Evolutionary conservation across 805 yeast species (phyloP).

Genomic region (Suhomyces sp.): DNA sequence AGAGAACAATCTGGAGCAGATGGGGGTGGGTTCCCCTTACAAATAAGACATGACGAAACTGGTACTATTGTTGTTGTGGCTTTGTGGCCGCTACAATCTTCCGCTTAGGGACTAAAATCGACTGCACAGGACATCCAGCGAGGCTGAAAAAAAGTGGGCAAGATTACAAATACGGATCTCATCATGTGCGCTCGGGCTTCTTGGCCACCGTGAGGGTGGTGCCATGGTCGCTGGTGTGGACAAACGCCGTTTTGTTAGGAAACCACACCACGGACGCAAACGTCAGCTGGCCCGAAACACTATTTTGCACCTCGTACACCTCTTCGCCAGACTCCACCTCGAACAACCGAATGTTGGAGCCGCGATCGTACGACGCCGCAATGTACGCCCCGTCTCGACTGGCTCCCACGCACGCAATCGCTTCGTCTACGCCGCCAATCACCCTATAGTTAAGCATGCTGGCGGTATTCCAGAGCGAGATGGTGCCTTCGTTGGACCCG

Average conservation of each 20-base stretch:
- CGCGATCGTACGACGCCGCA: slow-evolving; percentile 43
- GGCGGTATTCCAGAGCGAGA: slow-evolving; percentile 47
- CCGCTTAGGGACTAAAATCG: background rate
- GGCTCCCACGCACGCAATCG: slow-evolving; percentile 37
- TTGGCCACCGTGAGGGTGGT: slow-evolving; percentile 24
- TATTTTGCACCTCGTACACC: slow-evolving; percentile 30
- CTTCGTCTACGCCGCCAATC: slow-evolving; percentile 41
- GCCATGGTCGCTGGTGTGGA: slow-evolving; percentile 29
- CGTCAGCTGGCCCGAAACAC: slow-evolving; percentile 26
- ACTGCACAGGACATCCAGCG: background rate
- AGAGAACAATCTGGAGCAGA: background rate
- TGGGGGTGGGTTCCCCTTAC: background rate
- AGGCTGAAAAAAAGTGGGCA: background rate
- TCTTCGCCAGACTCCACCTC: slow-evolving; percentile 27
- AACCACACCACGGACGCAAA: slow-evolving; percentile 31
- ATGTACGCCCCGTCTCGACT: slow-evolving; percentile 47
- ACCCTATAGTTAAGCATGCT: slow-evolving; percentile 37
- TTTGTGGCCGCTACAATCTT: background rate
- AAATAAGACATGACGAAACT: background rate
- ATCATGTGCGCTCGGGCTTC: slow-evolving; percentile 3
- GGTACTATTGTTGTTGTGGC: background rate
- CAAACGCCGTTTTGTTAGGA: slow-evolving; percentile 32
- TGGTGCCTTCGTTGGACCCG: slow-evolving; percentile 58
- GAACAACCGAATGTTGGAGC: slow-evolving; percentile 40
- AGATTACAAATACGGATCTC: background rate